Evolutionary conservation across 345 rosid genomes (phyloP).

Genomic region (Barbarea vulgaris): DNA sequence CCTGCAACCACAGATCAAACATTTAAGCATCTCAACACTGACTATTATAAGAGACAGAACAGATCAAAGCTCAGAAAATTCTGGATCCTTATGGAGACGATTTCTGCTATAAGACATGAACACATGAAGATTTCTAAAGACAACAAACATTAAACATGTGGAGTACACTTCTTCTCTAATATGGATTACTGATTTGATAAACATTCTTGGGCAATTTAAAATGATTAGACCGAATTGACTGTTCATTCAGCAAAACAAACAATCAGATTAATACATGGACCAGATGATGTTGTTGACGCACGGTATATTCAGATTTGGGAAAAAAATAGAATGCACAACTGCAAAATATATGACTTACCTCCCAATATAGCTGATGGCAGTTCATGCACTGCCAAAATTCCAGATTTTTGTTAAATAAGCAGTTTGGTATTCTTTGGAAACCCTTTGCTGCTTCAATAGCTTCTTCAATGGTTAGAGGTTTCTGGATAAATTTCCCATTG

Average conservation of each 20-base stretch:
- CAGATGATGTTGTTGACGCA: background rate
- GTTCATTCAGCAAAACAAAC: background rate
- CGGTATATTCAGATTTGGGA: background rate
- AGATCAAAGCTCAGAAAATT: background rate
- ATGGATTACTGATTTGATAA: background rate
- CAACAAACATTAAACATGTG: background rate
- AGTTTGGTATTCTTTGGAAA: slow-evolving; percentile 83
- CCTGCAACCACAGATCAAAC: slow-evolving; percentile 51
- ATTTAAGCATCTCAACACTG: slow-evolving; percentile 1
- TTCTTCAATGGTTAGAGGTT: slow-evolving; percentile 76
- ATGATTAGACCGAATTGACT: background rate
- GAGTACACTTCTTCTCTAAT: too few species aligned
- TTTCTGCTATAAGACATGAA: too few species aligned
- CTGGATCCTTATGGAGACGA: background rate
- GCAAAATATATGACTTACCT: slow-evolving; percentile 50
- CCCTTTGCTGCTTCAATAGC: slow-evolving; percentile 95
- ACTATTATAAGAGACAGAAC: slow-evolving; percentile 3
- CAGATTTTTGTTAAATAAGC: slow-evolving; percentile 79
- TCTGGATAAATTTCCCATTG: slow-evolving; percentile 89
- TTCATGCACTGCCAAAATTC: slow-evolving; percentile 98
- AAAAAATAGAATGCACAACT: slow-evolving; percentile 9
- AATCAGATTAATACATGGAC: slow-evolving; percentile 6
- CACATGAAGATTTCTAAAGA: background rate
- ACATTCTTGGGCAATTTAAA: background rate
- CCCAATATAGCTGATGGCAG: slow-evolving; percentile 96